Percentiles rank a stretch among this genome's conserved stretches.
Conservation (phyloP, 495 filamentous ascomycete genomes). For the Tuber umbilicatum region DNA sequence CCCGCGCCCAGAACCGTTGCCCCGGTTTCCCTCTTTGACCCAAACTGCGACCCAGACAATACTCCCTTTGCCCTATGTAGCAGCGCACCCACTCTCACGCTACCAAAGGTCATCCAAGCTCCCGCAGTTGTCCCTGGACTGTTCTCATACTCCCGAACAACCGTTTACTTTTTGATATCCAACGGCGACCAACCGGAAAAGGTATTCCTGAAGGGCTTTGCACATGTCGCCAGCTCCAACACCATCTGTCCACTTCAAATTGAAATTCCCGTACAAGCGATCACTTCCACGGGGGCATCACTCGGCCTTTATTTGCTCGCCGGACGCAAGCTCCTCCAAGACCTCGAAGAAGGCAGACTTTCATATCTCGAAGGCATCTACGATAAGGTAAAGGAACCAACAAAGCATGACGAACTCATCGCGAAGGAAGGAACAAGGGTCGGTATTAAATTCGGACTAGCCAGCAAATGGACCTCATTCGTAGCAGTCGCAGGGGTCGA, state of each 20-base stretch:
- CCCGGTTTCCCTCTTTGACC: constrained; percentile 50
- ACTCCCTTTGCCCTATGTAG: constrained; percentile 44
- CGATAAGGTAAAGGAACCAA: constrained; percentile 45
- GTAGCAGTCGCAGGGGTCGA: constrained; percentile 54
- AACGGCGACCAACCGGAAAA: constrained; percentile 48
- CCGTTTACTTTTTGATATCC: constrained; percentile 57
- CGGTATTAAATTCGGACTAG: constrained; percentile 58
- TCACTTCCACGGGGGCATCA: constrained; percentile 44
- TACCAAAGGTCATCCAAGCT: constrained; percentile 56
- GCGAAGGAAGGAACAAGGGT: constrained; percentile 58
- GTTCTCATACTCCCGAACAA: constrained; percentile 57
- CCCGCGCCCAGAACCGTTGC: constrained; percentile 34
- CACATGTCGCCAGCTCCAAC: constrained; percentile 43
- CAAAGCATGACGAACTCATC: constrained; percentile 51
- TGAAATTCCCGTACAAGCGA: constrained; percentile 54
- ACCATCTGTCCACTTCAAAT: constrained; percentile 53
- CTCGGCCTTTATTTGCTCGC: constrained; percentile 58
- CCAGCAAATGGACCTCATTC: constrained; percentile 63
- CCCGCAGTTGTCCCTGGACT: constrained; percentile 58
- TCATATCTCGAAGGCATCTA: constrained; percentile 53
- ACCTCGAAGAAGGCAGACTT: constrained; percentile 58
- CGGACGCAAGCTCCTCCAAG: constrained; percentile 58
- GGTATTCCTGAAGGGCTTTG: constrained; percentile 50
- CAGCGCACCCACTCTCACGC: constrained; percentile 44
- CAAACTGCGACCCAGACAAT: constrained; percentile 42